A percentile compares a stretch with the other conserved stretches of the same genome.
Evolutionary conservation across 441 rosid species (phyloP).

Genomic region (Arabidopsis hybrid): DNA sequence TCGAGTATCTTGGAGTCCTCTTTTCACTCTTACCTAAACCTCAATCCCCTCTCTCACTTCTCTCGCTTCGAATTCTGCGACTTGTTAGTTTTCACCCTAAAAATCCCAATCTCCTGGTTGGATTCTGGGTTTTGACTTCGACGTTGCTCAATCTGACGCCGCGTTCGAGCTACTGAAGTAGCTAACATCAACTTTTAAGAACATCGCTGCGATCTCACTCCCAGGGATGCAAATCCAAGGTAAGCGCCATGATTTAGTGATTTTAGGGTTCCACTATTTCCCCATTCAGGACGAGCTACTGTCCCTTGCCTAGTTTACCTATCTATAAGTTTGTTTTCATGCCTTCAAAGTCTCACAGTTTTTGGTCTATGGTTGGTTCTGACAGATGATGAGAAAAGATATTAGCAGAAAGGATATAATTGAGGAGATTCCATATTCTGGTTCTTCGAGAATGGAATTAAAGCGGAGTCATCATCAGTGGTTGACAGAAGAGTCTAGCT

Average conservation of each 20-base stretch:
- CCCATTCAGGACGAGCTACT: not conserved
- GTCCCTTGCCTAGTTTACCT: not conserved
- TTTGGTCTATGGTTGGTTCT: slow-evolving; percentile 7
- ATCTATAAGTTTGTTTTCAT: not conserved
- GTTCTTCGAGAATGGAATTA: slow-evolving; percentile 43
- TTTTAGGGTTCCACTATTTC: slow-evolving; percentile 28
- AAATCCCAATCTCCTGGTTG: not conserved
- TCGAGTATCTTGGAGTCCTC: slow-evolving; percentile 13
- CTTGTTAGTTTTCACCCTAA: not conserved
- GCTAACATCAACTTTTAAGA: not conserved
- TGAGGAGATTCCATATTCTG: slow-evolving; percentile 47
- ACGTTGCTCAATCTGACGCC: slow-evolving; percentile 2
- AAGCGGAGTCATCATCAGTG: slow-evolving; percentile 67
- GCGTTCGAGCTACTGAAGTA: not conserved
- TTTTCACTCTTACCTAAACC: not conserved
- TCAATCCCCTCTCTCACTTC: not conserved
- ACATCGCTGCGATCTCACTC: slow-evolving; percentile 21
- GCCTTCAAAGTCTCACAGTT: not conserved
- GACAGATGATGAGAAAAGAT: slow-evolving; percentile 46
- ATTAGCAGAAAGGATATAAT: no score
- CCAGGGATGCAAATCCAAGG: slow-evolving; percentile 21
- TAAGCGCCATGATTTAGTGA: not conserved
- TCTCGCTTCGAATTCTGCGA: not conserved
- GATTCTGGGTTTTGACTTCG: slow-evolving; percentile 23
- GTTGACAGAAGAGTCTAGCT: slow-evolving; percentile 50